These are phyloP conservation scores for Psilocybe subaeruginosa DNA, from an alignment of 768 basidiomycete genomes.

Conservation along the genomic window DNA sequence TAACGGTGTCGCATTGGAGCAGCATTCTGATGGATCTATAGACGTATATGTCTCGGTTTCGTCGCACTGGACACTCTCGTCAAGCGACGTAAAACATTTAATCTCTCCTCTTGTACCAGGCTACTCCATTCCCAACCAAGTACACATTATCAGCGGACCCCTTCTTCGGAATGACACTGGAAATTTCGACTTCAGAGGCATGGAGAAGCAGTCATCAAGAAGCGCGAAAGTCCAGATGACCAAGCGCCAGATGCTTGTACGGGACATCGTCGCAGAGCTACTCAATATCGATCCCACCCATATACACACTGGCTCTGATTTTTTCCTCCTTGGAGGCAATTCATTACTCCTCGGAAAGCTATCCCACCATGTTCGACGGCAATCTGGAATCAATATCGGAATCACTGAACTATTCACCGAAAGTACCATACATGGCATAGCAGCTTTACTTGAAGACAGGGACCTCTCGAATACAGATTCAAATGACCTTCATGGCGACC, in stretches of 20 bases:
- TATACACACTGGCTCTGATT: constrained; percentile 39
- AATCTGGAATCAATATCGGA: constrained; percentile 36
- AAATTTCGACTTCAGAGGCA: constrained; percentile 32
- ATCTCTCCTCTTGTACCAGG: constrained; percentile 35
- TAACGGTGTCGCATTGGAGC: constrained; percentile 36
- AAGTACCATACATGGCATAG: constrained; percentile 45
- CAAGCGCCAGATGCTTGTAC: constrained; percentile 33
- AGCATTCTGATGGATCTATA: constrained; percentile 31
- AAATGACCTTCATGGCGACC: not conserved
- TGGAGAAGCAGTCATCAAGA: constrained; percentile 29
- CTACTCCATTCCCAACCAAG: constrained; percentile 39
- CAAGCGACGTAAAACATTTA: constrained; percentile 20
- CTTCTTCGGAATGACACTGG: constrained; percentile 24
- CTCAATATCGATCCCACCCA: constrained; percentile 31
- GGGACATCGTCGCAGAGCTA: constrained; percentile 38
- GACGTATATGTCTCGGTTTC: constrained; percentile 42
- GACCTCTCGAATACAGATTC: not conserved
- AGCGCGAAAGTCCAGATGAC: constrained; percentile 29
- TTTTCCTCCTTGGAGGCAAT: constrained; percentile 47
- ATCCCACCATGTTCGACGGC: constrained; percentile 42
- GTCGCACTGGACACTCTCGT: constrained; percentile 18
- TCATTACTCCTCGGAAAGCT: constrained; percentile 50
- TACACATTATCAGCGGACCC: constrained; percentile 34
- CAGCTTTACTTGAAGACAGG: constrained; percentile 35
- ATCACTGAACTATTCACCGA: constrained; percentile 43